phyloP scores from a whole-genome alignment of 1,284 basidiomycete species.

The Cerrena zonata region DNA sequence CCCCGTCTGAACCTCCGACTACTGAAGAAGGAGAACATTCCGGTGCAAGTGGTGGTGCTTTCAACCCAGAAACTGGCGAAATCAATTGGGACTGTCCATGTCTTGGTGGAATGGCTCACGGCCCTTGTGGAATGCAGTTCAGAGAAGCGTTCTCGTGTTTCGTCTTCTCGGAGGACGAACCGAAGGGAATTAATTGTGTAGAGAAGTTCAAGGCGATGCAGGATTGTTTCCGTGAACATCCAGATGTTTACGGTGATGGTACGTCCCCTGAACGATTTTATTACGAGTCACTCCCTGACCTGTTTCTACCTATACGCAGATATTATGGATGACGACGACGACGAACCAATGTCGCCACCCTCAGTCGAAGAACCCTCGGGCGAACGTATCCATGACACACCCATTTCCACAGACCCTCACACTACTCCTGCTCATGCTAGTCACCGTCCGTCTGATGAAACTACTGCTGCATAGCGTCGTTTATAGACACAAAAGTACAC shows the following conservation, averaged over 20 bases:
- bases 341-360: neutral
- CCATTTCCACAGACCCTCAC: neutral
- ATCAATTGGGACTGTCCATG: conserved; percentile 99
- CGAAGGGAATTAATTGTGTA: conserved; percentile 96
- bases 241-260: conserved; percentile 93
- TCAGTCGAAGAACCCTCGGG: neutral
- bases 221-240: conserved; percentile 93
- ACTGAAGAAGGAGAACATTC: conserved; percentile 27
- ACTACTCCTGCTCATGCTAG: neutral
- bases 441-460: neutral
- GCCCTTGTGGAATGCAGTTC: conserved; percentile 92
- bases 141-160: conserved; percentile 97
- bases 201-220: conserved; percentile 99
- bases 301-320: neutral
- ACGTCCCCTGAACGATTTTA: conserved; percentile 20
- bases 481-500: neutral
- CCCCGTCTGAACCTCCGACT: conserved; percentile 13
- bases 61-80: conserved; percentile 92
- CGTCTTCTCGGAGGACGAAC: conserved; percentile 88
- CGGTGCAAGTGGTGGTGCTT: conserved; percentile 45
- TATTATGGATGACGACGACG: conserved; percentile 10
- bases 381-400: neutral
- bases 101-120: conserved; percentile 96
- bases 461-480: neutral
- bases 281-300: neutral